Evolutionary conservation across 352 stramenopile genomes (phyloP).

Genomic region (Phytopythium ostracodes): DNA sequence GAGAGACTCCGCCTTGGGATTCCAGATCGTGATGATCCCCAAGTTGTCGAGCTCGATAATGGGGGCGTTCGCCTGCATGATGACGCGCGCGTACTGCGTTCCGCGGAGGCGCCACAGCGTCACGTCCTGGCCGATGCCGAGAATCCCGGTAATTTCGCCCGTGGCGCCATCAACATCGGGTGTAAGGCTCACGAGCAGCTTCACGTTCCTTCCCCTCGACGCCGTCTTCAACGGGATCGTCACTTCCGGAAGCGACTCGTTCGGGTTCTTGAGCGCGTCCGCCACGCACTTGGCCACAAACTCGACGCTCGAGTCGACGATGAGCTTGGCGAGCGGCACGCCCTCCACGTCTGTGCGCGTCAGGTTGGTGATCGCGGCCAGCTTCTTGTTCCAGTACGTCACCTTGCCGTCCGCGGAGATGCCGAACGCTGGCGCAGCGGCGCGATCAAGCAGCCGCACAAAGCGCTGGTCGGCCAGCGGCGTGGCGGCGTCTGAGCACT

Average conservation of each 20-base stretch:
- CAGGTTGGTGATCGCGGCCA: conserved; percentile 39
- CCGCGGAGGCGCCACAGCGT: conserved; percentile 38
- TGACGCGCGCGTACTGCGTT: conserved; percentile 50
- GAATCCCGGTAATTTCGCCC: conserved; percentile 21
- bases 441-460: conserved; percentile 37
- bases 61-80: conserved; percentile 70
- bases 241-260: conserved; percentile 30
- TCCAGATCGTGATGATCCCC: conserved; percentile 66
- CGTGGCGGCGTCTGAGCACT: neutral
- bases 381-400: conserved; percentile 66
- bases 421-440: conserved; percentile 45
- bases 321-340: conserved; percentile 30
- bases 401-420: conserved; percentile 36
- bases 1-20: conserved; percentile 51
- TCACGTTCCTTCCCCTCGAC: conserved; percentile 30
- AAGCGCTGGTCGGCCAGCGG: conserved; percentile 2
- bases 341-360: conserved; percentile 22
- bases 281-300: conserved; percentile 13
- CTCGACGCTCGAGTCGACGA: conserved; percentile 15
- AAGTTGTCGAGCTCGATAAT: conserved; percentile 76
- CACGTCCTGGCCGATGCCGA: conserved; percentile 50
- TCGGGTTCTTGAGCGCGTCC: conserved; percentile 12
- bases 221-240: conserved; percentile 46
- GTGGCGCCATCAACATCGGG: conserved; percentile 30
- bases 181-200: conserved; percentile 61